phyloP scores from a whole-genome alignment of 1,284 basidiomycete species.

The Schizophyllum amplum region DNA sequence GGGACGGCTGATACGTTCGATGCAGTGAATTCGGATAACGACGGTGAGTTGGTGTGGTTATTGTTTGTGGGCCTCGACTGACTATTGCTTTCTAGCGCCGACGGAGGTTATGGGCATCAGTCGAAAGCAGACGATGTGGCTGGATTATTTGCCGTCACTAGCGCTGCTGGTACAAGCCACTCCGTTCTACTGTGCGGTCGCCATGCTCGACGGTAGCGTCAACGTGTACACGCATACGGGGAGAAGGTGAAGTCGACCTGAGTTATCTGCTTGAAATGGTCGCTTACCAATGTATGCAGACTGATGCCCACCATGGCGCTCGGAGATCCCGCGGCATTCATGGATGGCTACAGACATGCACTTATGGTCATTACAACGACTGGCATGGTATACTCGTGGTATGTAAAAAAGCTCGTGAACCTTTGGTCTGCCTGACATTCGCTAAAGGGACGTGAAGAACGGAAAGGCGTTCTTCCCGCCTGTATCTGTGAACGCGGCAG shows the following conservation, averaged over 20 bases:
- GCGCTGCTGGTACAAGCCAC: slow-evolving; percentile 63
- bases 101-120: slow-evolving; percentile 62
- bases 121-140: slow-evolving; percentile 71
- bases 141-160: slow-evolving; percentile 77
- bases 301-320: slow-evolving; percentile 68
- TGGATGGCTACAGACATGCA: slow-evolving; percentile 56
- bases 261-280: slow-evolving; percentile 14
- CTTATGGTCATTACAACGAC: slow-evolving; percentile 67
- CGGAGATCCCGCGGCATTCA: slow-evolving; percentile 60
- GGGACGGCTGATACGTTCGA: slow-evolving; percentile 67
- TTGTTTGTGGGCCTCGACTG: slow-evolving; percentile 6
- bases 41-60: slow-evolving; percentile 31
- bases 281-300: slow-evolving; percentile 27
- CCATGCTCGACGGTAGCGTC: slow-evolving; percentile 68
- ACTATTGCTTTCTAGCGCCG: slow-evolving; percentile 30
- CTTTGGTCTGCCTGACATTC: not conserved
- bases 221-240: slow-evolving; percentile 77
- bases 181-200: slow-evolving; percentile 63
- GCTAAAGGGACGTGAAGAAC: slow-evolving; percentile 63
- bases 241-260: too few species aligned
- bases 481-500: slow-evolving; percentile 50
- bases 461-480: slow-evolving; percentile 57
- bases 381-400: slow-evolving; percentile 74
- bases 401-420: slow-evolving; percentile 1
- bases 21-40: slow-evolving; percentile 68